Evolutionary conservation across 2,329 filamentous ascomycete species (phyloP).

Genomic region (Arthrinium phaeospermum): DNA sequence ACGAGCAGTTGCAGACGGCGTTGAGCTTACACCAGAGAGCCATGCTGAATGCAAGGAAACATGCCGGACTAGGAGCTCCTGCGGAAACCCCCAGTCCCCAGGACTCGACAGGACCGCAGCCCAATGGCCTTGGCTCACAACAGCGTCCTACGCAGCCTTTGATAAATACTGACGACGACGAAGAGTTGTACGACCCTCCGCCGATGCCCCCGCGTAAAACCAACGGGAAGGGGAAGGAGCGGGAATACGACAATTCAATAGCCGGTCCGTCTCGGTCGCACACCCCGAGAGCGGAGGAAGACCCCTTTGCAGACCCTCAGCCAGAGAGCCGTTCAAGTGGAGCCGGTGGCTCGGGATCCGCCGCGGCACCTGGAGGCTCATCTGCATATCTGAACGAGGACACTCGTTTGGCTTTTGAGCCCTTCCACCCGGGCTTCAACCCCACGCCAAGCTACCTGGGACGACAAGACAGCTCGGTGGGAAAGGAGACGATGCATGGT

Average conservation of each 20-base stretch:
- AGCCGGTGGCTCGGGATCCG: constrained; percentile 30
- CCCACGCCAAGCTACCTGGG: constrained; percentile 42
- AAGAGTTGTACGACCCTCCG: constrained; percentile 37
- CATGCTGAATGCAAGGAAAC: constrained; percentile 67
- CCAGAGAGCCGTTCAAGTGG: constrained; percentile 25
- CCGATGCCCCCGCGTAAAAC: constrained; percentile 33
- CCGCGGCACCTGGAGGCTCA: constrained; percentile 27
- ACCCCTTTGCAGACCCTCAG: constrained; percentile 45
- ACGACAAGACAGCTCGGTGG: constrained; percentile 48
- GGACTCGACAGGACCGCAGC: constrained; percentile 19
- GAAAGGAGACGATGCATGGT: constrained; percentile 50
- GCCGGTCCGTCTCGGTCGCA: constrained; percentile 38
- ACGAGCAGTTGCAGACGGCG: constrained; percentile 85
- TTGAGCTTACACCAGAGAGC: constrained; percentile 86
- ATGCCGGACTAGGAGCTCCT: constrained; percentile 46
- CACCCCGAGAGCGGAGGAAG: constrained; percentile 35
- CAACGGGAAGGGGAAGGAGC: constrained; percentile 41
- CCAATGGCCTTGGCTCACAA: constrained; percentile 21
- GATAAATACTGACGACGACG: constrained; percentile 1
- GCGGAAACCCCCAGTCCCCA: constrained; percentile 24
- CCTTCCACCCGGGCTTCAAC: constrained; percentile 43
- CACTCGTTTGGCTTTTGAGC: constrained; percentile 39
- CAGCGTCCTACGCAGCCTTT: constrained; percentile 20
- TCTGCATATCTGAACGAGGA: constrained; percentile 32
- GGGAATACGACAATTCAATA: constrained; percentile 30